These are phyloP conservation scores for Lablab purpureus DNA, from an alignment of 306 rosid genomes.

Conservation along the genomic window DNA sequence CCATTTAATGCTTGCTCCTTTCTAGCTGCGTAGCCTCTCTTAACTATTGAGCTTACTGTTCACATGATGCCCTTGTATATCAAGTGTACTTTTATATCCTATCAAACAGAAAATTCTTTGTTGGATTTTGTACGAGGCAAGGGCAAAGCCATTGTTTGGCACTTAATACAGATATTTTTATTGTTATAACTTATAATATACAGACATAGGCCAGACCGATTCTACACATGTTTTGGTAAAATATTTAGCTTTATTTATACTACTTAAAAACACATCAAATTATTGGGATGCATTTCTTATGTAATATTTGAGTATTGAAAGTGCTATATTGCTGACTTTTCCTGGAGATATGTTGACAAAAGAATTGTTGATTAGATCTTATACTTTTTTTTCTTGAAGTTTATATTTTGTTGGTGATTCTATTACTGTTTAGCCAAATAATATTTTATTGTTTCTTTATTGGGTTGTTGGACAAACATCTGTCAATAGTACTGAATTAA, in stretches of 20 bases:
- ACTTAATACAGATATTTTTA: background rate
- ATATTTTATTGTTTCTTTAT: background rate
- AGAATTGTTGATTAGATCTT: conserved; percentile 2
- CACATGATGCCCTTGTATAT: background rate
- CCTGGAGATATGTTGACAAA: background rate
- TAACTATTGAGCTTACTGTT: background rate
- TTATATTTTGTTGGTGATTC: conserved; percentile 28
- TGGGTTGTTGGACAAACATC: conserved; percentile 38
- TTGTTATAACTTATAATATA: background rate
- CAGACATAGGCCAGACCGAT: background rate
- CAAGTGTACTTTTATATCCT: conserved; percentile 27
- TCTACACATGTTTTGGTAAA: conserved; percentile 24
- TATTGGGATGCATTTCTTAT: background rate
- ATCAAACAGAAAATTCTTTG: background rate
- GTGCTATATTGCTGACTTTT: background rate
- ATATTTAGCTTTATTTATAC: background rate
- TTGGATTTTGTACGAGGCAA: background rate
- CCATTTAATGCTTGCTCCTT: conserved; percentile 15
- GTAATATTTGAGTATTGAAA: conserved; percentile 4
- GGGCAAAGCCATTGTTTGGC: background rate
- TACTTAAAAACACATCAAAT: background rate
- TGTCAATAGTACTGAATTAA: conserved; percentile 41
- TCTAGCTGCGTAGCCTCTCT: background rate
- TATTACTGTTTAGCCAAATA: conserved; percentile 14
- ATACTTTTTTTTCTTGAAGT: background rate